Evolutionary conservation across 1,139 yeast genomes (phyloP), one percentile per base, ranked within the genome.

Genomic region (Pichia cactophila): DNA sequence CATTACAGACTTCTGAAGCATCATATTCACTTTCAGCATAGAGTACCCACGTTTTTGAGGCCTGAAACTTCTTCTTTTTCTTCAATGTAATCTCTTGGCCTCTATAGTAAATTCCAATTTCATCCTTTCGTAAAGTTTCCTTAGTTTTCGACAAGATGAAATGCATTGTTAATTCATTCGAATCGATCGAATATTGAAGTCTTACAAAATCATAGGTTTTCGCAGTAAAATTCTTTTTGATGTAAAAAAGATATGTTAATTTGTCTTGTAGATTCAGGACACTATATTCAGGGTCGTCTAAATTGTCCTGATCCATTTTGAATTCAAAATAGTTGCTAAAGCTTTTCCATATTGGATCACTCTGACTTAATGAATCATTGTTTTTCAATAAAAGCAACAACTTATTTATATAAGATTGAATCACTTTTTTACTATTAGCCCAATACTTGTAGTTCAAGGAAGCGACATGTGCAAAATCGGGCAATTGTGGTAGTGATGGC

Each of bases 1-100:
- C 78, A 72, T 29, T 84, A 78, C 96, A 96, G 86, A 54, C 26
- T 5, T 74, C 74, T 57, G 86, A 95, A 48, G 96, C 77, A 59
- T 88, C 96, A 35, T 71, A 74, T 48, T 85, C 87, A 1, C 85
- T 79, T 63, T 89, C 96, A 2, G 95, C 88, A 66, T 95, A 88
- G 53, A 89, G 75, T 47, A 82, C 77, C 63, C 86, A 26, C 73
- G 76, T 49, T 45, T 57, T 61, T 48, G 50, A 56, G 3, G 63
- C 55, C 23, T 59, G 53, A 16, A 57, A 54, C 36, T 58, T 61
- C 47, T 61, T 58, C 43, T 54, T 61, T 33, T 58, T 57, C 11
- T 56, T 50, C 9, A 63, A 46, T 8, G 51, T 51, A 28, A 63
- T 44, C 38, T 59, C 56, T 47, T 61, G 65, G 29, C 54, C 51